These are phyloP conservation scores for Chalciporus pseudorubinellus DNA, from an alignment of 768 basidiomycete genomes.

Conservation along the genomic window DNA sequence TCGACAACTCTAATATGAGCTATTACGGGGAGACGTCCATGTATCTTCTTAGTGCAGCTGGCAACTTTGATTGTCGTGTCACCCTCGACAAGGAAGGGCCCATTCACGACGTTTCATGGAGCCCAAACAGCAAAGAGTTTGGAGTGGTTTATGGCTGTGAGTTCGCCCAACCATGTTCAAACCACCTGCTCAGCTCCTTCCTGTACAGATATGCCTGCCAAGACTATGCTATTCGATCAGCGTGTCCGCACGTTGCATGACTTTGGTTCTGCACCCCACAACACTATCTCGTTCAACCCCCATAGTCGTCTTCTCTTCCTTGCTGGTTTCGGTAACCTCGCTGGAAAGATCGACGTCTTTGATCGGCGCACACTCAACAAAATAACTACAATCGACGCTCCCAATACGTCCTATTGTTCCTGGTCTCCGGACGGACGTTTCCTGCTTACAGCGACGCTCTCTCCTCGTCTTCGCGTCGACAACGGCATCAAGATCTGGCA, in stretches of 20 bases:
- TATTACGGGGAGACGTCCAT: constrained; percentile 98
- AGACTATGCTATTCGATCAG: constrained; percentile 87
- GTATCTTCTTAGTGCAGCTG: constrained; percentile 88
- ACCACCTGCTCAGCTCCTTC: background rate
- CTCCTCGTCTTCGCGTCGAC: constrained; percentile 92
- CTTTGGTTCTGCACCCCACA: constrained; percentile 86
- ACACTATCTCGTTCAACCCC: constrained; percentile 93
- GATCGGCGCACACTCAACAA: constrained; percentile 86
- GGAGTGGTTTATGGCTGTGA: constrained; percentile 94
- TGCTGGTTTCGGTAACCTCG: constrained; percentile 96
- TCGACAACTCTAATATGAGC: constrained; percentile 94
- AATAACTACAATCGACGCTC: constrained; percentile 77
- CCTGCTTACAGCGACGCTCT: constrained; percentile 93
- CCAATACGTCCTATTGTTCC: constrained; percentile 91
- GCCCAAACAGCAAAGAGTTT: constrained; percentile 95
- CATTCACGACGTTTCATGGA: constrained; percentile 96
- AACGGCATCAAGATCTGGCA: constrained; percentile 98
- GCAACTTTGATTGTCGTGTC: constrained; percentile 91
- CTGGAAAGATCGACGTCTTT: constrained; percentile 89
- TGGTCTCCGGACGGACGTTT: constrained; percentile 95
- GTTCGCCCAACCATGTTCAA: constrained; percentile 31
- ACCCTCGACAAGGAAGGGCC: constrained; percentile 93
- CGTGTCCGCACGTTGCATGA: constrained; percentile 86
- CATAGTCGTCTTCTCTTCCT: constrained; percentile 86
- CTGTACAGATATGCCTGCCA: constrained; percentile 86